phyloP scores from a whole-genome alignment of 768 basidiomycete species.

The Boletus bicolor region DNA sequence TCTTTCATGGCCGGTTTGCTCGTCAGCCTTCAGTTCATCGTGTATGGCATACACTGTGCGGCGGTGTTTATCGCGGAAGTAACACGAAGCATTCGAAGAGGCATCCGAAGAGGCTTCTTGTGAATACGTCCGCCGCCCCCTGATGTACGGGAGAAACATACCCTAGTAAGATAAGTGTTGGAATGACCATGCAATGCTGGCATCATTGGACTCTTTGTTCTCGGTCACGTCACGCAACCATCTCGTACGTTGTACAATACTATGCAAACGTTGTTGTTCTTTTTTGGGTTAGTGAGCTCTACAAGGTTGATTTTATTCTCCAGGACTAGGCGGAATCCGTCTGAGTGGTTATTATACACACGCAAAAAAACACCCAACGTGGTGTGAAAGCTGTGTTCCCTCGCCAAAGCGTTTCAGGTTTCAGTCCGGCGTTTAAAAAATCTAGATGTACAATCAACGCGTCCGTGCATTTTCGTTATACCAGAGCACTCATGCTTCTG shows the following conservation, averaged over 20 bases:
- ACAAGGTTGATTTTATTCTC: neutral
- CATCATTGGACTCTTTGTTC: neutral
- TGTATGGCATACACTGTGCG: conserved; percentile 44
- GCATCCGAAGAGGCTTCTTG: conserved; percentile 10
- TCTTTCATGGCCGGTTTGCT: conserved; percentile 57
- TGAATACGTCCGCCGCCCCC: conserved; percentile 12
- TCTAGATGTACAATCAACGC: neutral
- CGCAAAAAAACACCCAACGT: neutral
- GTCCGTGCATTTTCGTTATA: neutral
- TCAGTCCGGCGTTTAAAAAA: neutral
- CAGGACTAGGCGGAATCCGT: neutral
- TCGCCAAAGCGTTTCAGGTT: neutral
- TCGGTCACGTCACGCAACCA: neutral
- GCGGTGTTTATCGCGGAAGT: conserved; percentile 12
- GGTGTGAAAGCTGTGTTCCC: neutral
- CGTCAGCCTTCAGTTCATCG: conserved; percentile 63
- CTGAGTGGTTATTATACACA: neutral
- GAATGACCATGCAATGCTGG: neutral
- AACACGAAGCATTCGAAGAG: conserved; percentile 6
- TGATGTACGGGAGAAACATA: conserved; percentile 11
- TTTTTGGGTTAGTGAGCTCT: neutral
- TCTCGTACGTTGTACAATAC: conserved; percentile 8
- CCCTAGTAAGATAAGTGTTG: neutral
- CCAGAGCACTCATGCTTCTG: neutral
- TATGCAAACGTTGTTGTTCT: neutral